These are phyloP conservation scores for Hypoxylon subgilvum DNA, from an alignment of 495 filamentous ascomycete species.

Conservation along the genomic window DNA sequence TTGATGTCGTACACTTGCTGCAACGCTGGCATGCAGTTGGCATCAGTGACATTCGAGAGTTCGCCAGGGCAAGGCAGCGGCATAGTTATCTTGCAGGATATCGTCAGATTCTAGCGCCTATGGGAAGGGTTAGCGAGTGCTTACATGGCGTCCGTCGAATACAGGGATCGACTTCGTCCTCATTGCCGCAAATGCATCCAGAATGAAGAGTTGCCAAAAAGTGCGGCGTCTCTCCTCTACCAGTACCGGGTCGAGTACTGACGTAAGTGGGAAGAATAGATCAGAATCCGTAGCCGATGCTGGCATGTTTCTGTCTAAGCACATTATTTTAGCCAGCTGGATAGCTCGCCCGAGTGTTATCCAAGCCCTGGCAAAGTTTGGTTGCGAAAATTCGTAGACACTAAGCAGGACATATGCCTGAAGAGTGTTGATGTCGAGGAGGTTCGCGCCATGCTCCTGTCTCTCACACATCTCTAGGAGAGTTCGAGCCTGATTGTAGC, in stretches of 20 bases:
- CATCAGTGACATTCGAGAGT: background rate
- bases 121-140: background rate
- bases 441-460: slow-evolving; percentile 8
- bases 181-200: slow-evolving; percentile 16
- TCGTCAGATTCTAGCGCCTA: background rate
- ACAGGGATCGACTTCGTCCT: background rate
- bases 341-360: slow-evolving; percentile 27
- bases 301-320: slow-evolving; percentile 1
- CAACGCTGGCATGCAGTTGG: background rate
- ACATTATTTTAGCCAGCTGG: slow-evolving; percentile 18
- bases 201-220: slow-evolving; percentile 22
- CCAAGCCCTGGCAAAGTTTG: slow-evolving; percentile 24
- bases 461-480: slow-evolving; percentile 22
- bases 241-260: background rate
- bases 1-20: background rate
- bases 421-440: slow-evolving; percentile 25
- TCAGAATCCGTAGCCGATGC: background rate
- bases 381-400: slow-evolving; percentile 20
- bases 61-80: background rate
- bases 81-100: background rate
- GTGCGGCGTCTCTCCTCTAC: slow-evolving; percentile 17
- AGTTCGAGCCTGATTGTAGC: slow-evolving; percentile 20
- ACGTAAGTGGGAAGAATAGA: background rate
- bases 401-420: slow-evolving; percentile 16
- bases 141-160: background rate